Percentiles rank a stretch among this genome's conserved stretches.
phyloP scores from a whole-genome alignment of 2,329 filamentous ascomycete genomes.

The Pseudovirgaria hyperparasitica region DNA sequence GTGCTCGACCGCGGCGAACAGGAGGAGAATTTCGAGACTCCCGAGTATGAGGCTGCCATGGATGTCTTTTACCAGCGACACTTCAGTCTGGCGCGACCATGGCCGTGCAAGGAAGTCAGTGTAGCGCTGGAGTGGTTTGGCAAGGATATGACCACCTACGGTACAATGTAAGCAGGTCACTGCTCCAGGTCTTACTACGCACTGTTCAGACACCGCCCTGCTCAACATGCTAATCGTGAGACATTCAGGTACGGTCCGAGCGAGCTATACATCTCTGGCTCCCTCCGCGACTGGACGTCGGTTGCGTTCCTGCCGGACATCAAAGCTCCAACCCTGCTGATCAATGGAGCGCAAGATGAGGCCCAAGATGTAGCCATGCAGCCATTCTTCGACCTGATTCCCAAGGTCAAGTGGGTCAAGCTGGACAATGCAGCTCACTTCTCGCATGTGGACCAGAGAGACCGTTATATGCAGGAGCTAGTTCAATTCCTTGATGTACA shows the following conservation, averaged over 20 bases:
- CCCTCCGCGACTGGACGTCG: slow-evolving; percentile 15
- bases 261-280: slow-evolving; percentile 12
- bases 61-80: slow-evolving; percentile 16
- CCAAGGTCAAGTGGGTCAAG: slow-evolving; percentile 24
- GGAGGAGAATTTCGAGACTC: slow-evolving; percentile 9
- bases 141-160: too few species aligned
- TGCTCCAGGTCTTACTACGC: not conserved
- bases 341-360: slow-evolving; percentile 25
- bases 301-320: slow-evolving; percentile 15
- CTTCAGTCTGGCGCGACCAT: slow-evolving; percentile 17
- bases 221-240: too few species aligned
- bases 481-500: slow-evolving; percentile 3
- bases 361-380: slow-evolving; percentile 22
- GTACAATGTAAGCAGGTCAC: too few species aligned
- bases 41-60: slow-evolving; percentile 15
- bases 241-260: slow-evolving; percentile 20
- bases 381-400: slow-evolving; percentile 22
- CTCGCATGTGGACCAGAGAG: slow-evolving; percentile 13
- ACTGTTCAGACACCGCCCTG: slow-evolving; percentile 7
- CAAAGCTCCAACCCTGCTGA: slow-evolving; percentile 19
- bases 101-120: slow-evolving; percentile 22
- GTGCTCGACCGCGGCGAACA: slow-evolving; percentile 8
- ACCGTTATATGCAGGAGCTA: slow-evolving; percentile 4
- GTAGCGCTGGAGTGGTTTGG: too few species aligned
- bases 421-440: slow-evolving; percentile 24